Conservation (phyloP, 331 rosid genomes). For the Arachis monticola region DNA sequence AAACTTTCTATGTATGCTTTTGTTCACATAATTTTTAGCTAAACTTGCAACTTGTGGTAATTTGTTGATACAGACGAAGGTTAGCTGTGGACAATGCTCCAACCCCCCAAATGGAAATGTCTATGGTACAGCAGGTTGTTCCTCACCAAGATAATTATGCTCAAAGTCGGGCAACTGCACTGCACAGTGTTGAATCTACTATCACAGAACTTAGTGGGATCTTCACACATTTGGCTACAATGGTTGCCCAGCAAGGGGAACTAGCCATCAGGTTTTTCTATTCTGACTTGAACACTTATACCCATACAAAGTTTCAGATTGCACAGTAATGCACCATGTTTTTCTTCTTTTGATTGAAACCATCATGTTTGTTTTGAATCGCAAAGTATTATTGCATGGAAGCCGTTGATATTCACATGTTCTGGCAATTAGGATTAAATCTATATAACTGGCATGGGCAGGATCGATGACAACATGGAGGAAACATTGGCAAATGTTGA, state of each 20-base stretch:
- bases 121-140: constrained; percentile 94
- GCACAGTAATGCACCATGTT: constrained; percentile 21
- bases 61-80: constrained; percentile 74
- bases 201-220: constrained; percentile 95
- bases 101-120: constrained; percentile 95
- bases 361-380: constrained; percentile 26
- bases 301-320: background rate
- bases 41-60: constrained; percentile 33
- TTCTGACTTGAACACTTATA: constrained; percentile 33
- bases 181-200: constrained; percentile 94
- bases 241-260: constrained; percentile 99
- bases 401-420: constrained; percentile 27
- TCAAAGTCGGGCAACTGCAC: constrained; percentile 77
- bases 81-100: constrained; percentile 82
- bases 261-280: constrained; percentile 85
- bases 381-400: constrained; percentile 2
- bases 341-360: constrained; percentile 21
- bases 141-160: constrained; percentile 76
- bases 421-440: constrained; percentile 39
- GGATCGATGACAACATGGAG: constrained; percentile 95
- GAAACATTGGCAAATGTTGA: constrained; percentile 89
- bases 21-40: constrained; percentile 24
- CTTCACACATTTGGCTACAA: constrained; percentile 89
- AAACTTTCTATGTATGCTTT: constrained; percentile 6
- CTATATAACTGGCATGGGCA: constrained; percentile 44